Base-by-base conservation (phyloP, 345 rosid genomes). In the Gossypium herbaceum region DNA sequence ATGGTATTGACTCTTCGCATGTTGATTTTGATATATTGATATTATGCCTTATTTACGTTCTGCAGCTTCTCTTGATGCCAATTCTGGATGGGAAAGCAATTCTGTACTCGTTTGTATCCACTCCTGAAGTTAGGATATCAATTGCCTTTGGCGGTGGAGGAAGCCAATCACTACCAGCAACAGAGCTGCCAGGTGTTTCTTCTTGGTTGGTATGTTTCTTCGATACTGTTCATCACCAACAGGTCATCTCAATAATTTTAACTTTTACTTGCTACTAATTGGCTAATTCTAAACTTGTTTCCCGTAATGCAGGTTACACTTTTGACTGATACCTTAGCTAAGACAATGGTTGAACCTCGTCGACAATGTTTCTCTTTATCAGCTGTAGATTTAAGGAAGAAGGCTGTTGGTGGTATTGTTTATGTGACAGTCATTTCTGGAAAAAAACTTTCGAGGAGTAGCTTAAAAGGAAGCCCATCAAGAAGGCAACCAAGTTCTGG, bases 131-230 rank as follows among this genome's bases (percentile, higher is more conserved):
- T 47, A 84, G 96, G 81, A 88, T 93, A 45, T 94, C 98, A 80
- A 83, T 95, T 78, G 97, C 98, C 76, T 95, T 95, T 69, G 99
- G 99, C 68, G 91, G 99, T 81, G 98, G 99, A 20, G 98, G 95
- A 78, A 92, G 97, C 82, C 97, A 95, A 71, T 88, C 95, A 44
- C 86, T 92, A 70, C 98, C 98, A 25, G 97, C 93, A 9, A 94
- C 98, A 7, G 99, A 84, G 80, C 91, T 94, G 44, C 99, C 99
- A 12, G 99, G 97, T 7, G 98, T 94, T 78, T 92, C 99, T 71
- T 89, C 97, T 76, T 94, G 97, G 97, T 91, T 94, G 92, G 99
- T 93, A 69, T n/a, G 84, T 83, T 75, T 84, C 72, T 75, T 58
- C 9, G 7, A 44, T 44, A 50, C 11, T 72, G 9, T 57, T 25